phyloP scores from a whole-genome alignment of 2,329 filamentous ascomycete species.

The Epichloe typhina region DNA sequence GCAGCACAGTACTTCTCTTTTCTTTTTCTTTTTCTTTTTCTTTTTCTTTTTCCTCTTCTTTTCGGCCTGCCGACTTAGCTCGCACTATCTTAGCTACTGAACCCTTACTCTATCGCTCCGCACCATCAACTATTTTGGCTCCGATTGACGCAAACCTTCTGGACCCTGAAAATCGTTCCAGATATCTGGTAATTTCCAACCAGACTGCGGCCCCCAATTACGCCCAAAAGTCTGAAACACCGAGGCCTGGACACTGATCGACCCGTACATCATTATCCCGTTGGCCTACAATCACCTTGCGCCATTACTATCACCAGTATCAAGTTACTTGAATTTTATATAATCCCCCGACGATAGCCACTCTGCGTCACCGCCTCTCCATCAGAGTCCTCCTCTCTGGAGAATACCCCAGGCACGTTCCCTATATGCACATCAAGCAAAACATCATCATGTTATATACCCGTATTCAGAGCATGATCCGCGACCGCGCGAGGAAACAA shows the following conservation, averaged over 20 bases:
- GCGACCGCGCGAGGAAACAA: slow-evolving; percentile 25
- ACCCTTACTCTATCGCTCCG: background rate
- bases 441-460: slow-evolving; percentile 31
- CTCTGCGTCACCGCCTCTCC: background rate
- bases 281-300: background rate
- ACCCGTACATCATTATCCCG: background rate
- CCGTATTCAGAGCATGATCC: slow-evolving; percentile 31
- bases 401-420: background rate
- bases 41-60: background rate
- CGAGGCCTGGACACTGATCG: background rate
- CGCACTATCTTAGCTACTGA: background rate
- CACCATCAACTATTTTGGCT: background rate
- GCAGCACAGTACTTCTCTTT: background rate
- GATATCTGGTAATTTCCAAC: background rate
- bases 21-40: too few species aligned
- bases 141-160: background rate
- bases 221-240: background rate
- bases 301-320: background rate
- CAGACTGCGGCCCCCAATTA: too few species aligned
- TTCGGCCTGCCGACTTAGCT: background rate
- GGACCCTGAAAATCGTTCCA: background rate
- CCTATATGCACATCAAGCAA: slow-evolving; percentile 23
- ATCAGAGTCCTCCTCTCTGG: background rate
- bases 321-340: background rate
- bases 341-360: background rate